Percentiles rank a stretch among this genome's conserved stretches.
Conservation (phyloP, 106 monocot genomes). For the Apostasia ramifera region DNA sequence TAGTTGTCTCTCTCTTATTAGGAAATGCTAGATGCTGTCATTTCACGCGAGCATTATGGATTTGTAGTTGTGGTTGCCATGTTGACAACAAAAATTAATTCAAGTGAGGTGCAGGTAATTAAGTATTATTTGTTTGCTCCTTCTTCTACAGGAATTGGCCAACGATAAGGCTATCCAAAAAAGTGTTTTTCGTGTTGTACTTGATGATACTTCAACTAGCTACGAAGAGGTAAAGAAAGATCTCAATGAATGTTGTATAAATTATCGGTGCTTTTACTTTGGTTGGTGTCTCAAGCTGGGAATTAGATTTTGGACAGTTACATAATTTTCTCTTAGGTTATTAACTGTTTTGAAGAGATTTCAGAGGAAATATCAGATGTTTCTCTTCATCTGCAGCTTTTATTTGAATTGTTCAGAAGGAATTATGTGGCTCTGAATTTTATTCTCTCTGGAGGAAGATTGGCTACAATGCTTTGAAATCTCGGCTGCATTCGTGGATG, state of each 20-base stretch:
- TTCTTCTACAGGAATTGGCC: slow-evolving; percentile 13
- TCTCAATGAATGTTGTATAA: slow-evolving; percentile 67
- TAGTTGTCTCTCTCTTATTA: not conserved
- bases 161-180: slow-evolving; percentile 14
- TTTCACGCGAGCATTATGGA: not conserved
- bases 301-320: too few relatives aligned
- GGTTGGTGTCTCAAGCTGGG: too few relatives aligned
- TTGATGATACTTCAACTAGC: slow-evolving; percentile 15
- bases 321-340: too few relatives aligned
- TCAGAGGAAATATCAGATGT: too few relatives aligned
- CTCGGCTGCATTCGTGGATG: too few relatives aligned
- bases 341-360: too few relatives aligned
- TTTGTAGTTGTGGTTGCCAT: not conserved
- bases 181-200: slow-evolving; percentile 7
- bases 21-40: not conserved
- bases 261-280: slow-evolving; percentile 25
- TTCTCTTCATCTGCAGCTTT: too few relatives aligned
- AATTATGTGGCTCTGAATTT: too few relatives aligned
- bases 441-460: too few relatives aligned
- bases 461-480: too few relatives aligned
- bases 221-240: slow-evolving; percentile 61
- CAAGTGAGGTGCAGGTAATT: not conserved
- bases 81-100: not conserved
- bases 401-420: too few relatives aligned
- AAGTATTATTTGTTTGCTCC: not conserved